Conservation (phyloP, 202 grass and related monocot species). For the Musa balbisiana region DNA sequence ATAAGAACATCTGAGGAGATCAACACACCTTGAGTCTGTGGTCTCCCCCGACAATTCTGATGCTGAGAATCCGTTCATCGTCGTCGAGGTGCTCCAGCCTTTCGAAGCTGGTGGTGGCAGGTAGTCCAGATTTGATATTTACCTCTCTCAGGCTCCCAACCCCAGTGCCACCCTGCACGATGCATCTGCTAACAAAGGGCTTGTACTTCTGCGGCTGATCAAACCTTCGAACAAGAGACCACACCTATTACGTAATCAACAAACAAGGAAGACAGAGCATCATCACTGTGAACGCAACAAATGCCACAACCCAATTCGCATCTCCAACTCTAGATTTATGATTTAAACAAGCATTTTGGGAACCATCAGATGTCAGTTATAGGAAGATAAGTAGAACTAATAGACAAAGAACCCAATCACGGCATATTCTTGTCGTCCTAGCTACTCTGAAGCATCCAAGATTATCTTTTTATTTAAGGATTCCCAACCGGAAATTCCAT, state of each 20-base stretch:
- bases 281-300: neutral
- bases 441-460: neutral
- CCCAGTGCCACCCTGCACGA: constrained; percentile 60
- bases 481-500: neutral
- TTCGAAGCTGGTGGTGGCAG: constrained; percentile 79
- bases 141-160: constrained; percentile 91
- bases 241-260: constrained; percentile 41
- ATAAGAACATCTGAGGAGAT: neutral
- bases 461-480: neutral
- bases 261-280: neutral
- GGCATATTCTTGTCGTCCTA: neutral
- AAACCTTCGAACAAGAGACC: constrained; percentile 93
- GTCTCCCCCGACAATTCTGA: constrained; percentile 82
- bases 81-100: constrained; percentile 71
- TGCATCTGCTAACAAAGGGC: constrained; percentile 82
- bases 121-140: constrained; percentile 78
- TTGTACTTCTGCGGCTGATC: constrained; percentile 95
- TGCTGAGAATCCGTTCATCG: constrained; percentile 70
- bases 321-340: too few relatives aligned
- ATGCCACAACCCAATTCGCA: too few relatives aligned
- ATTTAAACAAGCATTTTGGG: too few relatives aligned
- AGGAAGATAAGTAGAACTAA: neutral
- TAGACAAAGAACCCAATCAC: too few relatives aligned
- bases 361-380: neutral
- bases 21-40: constrained; percentile 63